Evolutionary conservation across 2,329 filamentous ascomycete species (phyloP).

Genomic region (Berkeleyomyces rouxiae): DNA sequence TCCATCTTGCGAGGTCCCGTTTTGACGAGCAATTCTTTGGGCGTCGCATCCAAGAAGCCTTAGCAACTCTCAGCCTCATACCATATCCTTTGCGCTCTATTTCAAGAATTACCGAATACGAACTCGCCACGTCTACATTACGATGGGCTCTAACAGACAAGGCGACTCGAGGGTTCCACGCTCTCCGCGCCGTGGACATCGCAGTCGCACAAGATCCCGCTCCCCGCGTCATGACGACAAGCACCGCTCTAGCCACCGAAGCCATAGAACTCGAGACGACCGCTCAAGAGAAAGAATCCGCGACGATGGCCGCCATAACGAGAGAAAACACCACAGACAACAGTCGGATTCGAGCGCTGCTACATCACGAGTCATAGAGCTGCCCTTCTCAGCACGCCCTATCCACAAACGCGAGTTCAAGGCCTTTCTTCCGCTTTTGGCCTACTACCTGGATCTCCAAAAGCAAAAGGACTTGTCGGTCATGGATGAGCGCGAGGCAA

Average conservation of each 20-base stretch:
- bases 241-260: neutral
- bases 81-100: too few relatives aligned
- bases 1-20: too few relatives aligned
- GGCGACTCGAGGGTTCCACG: neutral
- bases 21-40: too few relatives aligned
- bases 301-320: neutral
- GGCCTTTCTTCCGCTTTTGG: constrained; percentile 55
- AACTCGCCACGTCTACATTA: neutral
- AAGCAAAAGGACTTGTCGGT: constrained; percentile 55
- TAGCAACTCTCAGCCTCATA: too few relatives aligned
- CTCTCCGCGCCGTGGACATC: neutral
- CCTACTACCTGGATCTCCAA: constrained; percentile 74
- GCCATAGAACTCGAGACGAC: neutral
- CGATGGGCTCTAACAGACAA: neutral
- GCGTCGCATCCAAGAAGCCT: too few relatives aligned
- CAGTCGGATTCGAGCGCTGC: neutral
- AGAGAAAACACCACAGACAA: neutral
- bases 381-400: constrained; percentile 50
- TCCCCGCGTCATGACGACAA: neutral
- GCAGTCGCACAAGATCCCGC: neutral
- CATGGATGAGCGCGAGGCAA: constrained; percentile 58
- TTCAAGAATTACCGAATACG: too few relatives aligned
- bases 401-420: constrained; percentile 55
- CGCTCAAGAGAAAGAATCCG: neutral
- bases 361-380: constrained; percentile 14